Evolutionary conservation across 371 early-diverging fungal species (phyloP).

Genomic region (Rhizopus delemar): DNA sequence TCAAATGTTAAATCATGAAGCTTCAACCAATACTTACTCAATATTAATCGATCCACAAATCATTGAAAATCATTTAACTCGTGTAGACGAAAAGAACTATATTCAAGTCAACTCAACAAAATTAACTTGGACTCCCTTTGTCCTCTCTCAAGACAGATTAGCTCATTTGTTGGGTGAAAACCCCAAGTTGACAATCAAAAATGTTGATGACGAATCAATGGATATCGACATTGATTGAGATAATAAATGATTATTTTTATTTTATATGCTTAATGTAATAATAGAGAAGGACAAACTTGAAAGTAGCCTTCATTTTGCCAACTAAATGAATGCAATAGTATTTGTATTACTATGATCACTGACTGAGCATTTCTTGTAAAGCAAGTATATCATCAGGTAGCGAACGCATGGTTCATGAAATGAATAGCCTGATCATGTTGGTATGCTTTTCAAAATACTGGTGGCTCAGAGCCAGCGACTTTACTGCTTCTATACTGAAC

Average conservation of each 20-base stretch:
- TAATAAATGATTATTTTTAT: neutral
- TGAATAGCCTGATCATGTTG: too few relatives aligned
- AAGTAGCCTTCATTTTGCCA: too few relatives aligned
- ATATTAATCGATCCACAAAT: slow-evolving; percentile 34
- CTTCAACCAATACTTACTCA: slow-evolving; percentile 19
- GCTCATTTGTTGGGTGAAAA: slow-evolving; percentile 27
- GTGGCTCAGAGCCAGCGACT: too few relatives aligned
- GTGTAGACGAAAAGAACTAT: slow-evolving; percentile 47
- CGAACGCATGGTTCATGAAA: too few relatives aligned
- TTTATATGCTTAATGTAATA: neutral
- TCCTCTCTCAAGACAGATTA: slow-evolving; percentile 47
- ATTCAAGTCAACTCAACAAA: slow-evolving; percentile 54
- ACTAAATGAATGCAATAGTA: too few relatives aligned
- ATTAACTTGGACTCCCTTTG: slow-evolving; percentile 68
- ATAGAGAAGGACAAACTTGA: too few relatives aligned
- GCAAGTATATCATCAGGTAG: too few relatives aligned
- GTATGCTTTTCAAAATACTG: too few relatives aligned
- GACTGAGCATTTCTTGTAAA: too few relatives aligned
- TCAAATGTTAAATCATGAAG: slow-evolving; percentile 42
- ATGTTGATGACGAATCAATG: neutral
- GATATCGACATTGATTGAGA: neutral
- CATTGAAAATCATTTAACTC: slow-evolving; percentile 43
- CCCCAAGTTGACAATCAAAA: slow-evolving; percentile 24
- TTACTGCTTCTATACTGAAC: too few relatives aligned
- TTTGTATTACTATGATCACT: too few relatives aligned